These are phyloP conservation scores for Podospora appendiculata DNA, from an alignment of 495 filamentous ascomycete genomes.

Conservation along the genomic window DNA sequence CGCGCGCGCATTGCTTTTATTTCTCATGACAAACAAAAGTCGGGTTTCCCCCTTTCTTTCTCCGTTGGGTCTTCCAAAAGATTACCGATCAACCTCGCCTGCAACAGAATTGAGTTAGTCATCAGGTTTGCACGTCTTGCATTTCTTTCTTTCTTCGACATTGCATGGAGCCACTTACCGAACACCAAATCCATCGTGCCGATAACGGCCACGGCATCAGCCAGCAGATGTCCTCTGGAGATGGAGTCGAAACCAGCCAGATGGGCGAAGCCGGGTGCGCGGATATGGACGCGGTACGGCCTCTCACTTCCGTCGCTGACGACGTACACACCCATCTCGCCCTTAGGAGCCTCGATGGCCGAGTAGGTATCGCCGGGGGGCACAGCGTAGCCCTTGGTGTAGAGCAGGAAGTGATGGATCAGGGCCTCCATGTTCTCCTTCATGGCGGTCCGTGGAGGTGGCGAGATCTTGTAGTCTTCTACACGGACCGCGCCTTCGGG, in stretches of 20 bases:
- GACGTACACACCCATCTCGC: conserved; percentile 98
- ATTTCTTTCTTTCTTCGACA: too few relatives aligned
- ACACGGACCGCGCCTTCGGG: conserved; percentile 86
- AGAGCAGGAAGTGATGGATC: conserved; percentile 98
- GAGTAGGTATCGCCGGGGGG: conserved; percentile 98
- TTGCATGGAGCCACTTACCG: conserved; percentile 25
- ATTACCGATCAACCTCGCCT: conserved; percentile 47
- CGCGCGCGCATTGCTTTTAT: background rate
- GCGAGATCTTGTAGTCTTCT: conserved; percentile 98
- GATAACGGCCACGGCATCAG: conserved; percentile 95
- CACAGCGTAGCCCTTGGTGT: conserved; percentile 95
- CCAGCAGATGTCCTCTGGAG: conserved; percentile 81
- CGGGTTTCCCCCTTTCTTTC: background rate
- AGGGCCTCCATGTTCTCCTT: conserved; percentile 99
- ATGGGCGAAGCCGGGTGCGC: conserved; percentile 95
- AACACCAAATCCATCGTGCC: conserved; percentile 86
- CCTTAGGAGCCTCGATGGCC: conserved; percentile 97
- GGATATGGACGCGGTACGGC: conserved; percentile 95
- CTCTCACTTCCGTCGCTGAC: conserved; percentile 94
- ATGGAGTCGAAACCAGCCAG: conserved; percentile 91
- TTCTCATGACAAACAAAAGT: background rate
- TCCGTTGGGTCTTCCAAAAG: conserved; percentile 3
- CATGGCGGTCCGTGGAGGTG: conserved; percentile 94
- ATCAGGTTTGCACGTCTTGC: conserved; percentile 4
- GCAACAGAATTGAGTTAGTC: background rate